Base-by-base conservation (phyloP, 176 grass and related monocot genomes). In the Cymbopogon citratus region DNA sequence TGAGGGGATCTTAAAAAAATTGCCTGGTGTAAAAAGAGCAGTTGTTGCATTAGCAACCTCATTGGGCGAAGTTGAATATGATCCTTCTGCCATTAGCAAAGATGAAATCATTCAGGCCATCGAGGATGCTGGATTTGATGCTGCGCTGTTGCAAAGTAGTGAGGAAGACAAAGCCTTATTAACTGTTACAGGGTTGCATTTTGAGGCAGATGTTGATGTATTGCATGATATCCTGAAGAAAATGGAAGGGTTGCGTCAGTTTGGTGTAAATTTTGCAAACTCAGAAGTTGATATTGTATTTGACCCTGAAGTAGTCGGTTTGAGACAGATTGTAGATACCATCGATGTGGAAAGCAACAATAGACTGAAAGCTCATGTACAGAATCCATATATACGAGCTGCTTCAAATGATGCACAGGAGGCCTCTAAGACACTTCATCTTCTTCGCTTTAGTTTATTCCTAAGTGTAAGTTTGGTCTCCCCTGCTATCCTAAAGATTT, bases 41-140 rank as follows among this genome's bases (percentile, higher is more conserved):
- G 92, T 87, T 75, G 88, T 99, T 80, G 90, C 96, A 23, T 74
- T 99, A 84, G 83, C 89, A 6, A 99, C 96, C 40, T 95, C 92
- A 77, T 79, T 86, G 82, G 92, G 96, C 21, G 91, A 95, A 84
- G 80, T 99, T 44, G 87, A 93, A 70, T 99, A 95, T 25, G 92
- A 94, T 71, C 80, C 83, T 54, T 66, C 83, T 62, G 73, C 66
- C 82, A 90, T 92, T 74, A 88, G n/a, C 84, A 92, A 95, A 84
- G 86, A 95, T 84, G 88, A 95, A 72, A 91, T 99, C 82, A 87
- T 93, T 84, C 65, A 34, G 76, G 85, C 92, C 57, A 95, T 99
- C 7, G 96, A 99, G 75, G 96, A 95, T 88, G 92, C 96, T 26
- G 96, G 96, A 76, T 99, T 99, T 75, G 96, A 99, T 19, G 91